Evolutionary conservation across 306 rosid species (phyloP).

Genomic region (Corylus avellana): DNA sequence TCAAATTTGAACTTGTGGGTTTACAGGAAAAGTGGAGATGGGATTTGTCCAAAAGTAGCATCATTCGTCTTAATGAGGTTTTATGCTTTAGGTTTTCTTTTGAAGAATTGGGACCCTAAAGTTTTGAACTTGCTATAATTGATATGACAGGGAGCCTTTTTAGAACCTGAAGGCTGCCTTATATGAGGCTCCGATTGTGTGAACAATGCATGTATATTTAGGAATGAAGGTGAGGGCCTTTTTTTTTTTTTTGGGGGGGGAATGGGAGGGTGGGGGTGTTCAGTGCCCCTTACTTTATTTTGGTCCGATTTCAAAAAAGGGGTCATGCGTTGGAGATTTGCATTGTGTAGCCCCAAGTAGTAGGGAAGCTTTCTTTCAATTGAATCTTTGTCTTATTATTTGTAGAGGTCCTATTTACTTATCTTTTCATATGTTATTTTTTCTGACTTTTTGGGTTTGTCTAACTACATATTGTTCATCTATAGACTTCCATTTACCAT

Average conservation of each 20-base stretch:
- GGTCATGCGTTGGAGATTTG: neutral
- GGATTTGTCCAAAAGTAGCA: neutral
- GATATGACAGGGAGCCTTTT: neutral
- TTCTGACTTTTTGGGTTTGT: neutral
- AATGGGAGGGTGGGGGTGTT: too few relatives aligned
- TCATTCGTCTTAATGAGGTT: neutral
- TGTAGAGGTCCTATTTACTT: slow-evolving; percentile 2
- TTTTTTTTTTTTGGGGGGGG: too few relatives aligned
- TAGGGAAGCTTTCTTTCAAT: slow-evolving; percentile 1
- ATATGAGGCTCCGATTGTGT: neutral
- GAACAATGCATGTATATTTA: neutral
- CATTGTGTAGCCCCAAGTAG: neutral
- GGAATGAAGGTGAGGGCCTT: neutral
- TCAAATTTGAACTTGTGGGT: neutral
- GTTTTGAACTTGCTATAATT: neutral
- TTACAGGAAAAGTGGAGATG: neutral
- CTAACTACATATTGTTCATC: slow-evolving; percentile 34
- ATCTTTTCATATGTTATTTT: slow-evolving; percentile 6
- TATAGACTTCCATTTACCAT: slow-evolving; percentile 92
- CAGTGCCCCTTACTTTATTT: too few relatives aligned
- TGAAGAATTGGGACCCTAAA: neutral
- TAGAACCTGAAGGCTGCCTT: neutral
- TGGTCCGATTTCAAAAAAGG: neutral
- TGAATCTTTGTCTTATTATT: slow-evolving; percentile 1
- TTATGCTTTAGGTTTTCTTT: neutral